phyloP scores from a whole-genome alignment of 208 protist genomes.

The Leishmania major region DNA sequence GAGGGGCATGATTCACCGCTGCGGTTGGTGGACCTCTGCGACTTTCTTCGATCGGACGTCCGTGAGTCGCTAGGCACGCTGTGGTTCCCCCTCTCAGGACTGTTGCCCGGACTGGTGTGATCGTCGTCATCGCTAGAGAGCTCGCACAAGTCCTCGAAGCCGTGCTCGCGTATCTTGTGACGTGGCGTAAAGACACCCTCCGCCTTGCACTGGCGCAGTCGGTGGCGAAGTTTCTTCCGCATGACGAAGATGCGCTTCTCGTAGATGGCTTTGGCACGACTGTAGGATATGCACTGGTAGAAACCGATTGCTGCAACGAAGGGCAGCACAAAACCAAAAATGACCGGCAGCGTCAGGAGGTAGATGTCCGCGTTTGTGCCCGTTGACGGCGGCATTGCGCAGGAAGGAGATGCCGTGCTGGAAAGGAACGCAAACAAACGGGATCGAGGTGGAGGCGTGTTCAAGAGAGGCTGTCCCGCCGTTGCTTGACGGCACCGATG shows the following conservation, averaged over 20 bases:
- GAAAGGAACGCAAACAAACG: neutral
- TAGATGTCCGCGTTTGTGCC: neutral
- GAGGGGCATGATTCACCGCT: neutral
- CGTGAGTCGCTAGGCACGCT: neutral
- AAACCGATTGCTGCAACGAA: constrained; percentile 6
- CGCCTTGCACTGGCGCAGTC: constrained; percentile 4
- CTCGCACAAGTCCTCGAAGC: constrained; percentile 1
- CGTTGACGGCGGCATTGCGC: constrained; percentile 1
- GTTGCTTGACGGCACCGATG: too few species aligned
- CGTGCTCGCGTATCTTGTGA: neutral
- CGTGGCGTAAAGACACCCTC: neutral
- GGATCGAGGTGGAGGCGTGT: neutral
- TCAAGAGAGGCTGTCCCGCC: neutral
- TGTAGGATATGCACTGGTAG: constrained; percentile 10
- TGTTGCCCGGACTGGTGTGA: neutral
- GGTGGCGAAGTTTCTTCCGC: constrained; percentile 4
- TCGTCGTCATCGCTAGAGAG: neutral
- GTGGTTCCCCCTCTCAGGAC: neutral
- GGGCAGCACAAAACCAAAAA: constrained; percentile 14
- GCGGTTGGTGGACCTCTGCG: neutral
- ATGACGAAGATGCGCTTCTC: constrained; percentile 6
- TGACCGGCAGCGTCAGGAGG: neutral
- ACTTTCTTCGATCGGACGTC: neutral
- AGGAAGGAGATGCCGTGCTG: neutral
- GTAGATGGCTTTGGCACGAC: constrained; percentile 5